Conservation (phyloP, 805 yeast species). For the Lipomyces oligophaga region DNA sequence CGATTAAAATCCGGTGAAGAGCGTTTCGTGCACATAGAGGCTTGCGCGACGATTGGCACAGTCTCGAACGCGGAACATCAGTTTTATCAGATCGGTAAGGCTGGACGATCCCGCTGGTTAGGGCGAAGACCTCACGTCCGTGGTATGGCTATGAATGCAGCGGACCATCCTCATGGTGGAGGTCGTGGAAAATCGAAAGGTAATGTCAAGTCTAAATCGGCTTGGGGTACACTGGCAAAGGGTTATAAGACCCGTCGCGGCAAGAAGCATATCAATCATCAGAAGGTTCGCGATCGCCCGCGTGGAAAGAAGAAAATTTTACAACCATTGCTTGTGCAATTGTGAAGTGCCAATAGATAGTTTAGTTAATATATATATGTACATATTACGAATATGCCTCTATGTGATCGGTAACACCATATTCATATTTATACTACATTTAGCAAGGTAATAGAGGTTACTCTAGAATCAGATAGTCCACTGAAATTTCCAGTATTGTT, state of each 20-base stretch:
- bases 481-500: too few relatives aligned
- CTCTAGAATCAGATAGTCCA: too few relatives aligned
- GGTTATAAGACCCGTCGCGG: conserved; percentile 93
- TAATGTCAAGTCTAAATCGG: conserved; percentile 87
- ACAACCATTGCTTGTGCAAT: conserved; percentile 14
- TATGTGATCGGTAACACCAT: too few relatives aligned
- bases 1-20: conserved; percentile 90
- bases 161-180: conserved; percentile 99
- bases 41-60: conserved; percentile 90
- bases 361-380: neutral
- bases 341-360: neutral
- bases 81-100: conserved; percentile 87
- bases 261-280: conserved; percentile 58
- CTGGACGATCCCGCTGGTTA: conserved; percentile 87
- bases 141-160: conserved; percentile 97
- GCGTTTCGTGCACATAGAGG: conserved; percentile 76
- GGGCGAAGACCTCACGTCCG: conserved; percentile 94
- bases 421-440: too few relatives aligned
- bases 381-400: too few relatives aligned
- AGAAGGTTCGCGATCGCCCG: conserved; percentile 89
- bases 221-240: conserved; percentile 92
- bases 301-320: conserved; percentile 51
- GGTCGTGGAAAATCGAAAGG: conserved; percentile 99
- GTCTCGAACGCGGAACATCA: conserved; percentile 92
- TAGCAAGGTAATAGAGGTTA: too few relatives aligned